phyloP scores from a whole-genome alignment of 2,329 filamentous ascomycete genomes.

The Aspergillus phoenicis region DNA sequence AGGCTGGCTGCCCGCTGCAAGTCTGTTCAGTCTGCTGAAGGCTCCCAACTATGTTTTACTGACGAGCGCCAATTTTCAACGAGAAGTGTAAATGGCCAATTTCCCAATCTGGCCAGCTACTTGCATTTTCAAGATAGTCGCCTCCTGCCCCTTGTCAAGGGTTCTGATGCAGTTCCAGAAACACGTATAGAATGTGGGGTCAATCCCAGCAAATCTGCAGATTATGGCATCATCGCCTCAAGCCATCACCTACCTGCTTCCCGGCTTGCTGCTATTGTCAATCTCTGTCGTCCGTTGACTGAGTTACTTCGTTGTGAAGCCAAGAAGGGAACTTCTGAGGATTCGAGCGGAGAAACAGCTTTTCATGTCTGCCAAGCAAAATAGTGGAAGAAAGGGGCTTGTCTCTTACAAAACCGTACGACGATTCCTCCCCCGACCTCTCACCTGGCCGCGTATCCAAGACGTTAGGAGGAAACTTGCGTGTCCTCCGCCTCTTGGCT shows the following conservation, averaged over 20 bases:
- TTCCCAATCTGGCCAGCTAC: background rate
- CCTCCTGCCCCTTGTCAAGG: background rate
- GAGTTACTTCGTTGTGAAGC: background rate
- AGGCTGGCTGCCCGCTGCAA: no score
- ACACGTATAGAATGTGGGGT: background rate
- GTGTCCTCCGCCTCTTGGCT: conserved; percentile 7
- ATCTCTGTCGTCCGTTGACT: background rate
- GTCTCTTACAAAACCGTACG: background rate
- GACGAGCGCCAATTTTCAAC: background rate
- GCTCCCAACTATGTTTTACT: no score
- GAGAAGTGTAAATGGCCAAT: background rate
- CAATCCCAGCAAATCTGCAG: background rate
- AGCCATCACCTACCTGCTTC: background rate
- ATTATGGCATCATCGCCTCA: background rate
- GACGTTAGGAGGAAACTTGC: background rate
- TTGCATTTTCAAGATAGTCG: background rate
- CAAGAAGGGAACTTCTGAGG: conserved; percentile 17
- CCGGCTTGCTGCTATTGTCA: conserved; percentile 1
- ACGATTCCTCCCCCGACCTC: background rate
- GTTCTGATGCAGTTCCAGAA: background rate
- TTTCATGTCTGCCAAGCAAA: conserved; percentile 22
- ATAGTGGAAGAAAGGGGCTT: background rate
- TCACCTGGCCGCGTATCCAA: no score
- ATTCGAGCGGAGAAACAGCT: conserved; percentile 10
- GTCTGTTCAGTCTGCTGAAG: no score